Conservation (phyloP, 2,329 filamentous ascomycete species). For the Immersiporthe knoxdaviesiana region DNA sequence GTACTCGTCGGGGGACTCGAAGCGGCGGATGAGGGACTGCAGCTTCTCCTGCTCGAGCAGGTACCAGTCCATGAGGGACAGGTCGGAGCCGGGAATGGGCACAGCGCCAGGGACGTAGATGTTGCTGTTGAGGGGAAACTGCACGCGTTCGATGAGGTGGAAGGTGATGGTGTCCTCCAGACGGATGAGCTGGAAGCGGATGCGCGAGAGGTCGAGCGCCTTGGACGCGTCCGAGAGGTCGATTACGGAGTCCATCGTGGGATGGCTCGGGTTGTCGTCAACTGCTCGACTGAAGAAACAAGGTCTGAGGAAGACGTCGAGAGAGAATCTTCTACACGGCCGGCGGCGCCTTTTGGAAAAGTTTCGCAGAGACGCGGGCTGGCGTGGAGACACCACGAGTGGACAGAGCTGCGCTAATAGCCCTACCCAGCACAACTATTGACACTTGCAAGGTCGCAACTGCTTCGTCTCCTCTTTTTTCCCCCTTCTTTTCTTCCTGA, state of each 20-base stretch:
- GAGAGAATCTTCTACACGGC: background rate
- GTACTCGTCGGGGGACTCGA: conserved; percentile 95
- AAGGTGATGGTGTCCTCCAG: conserved; percentile 98
- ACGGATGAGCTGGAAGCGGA: conserved; percentile 91
- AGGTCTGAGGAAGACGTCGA: background rate
- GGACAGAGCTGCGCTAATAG: background rate
- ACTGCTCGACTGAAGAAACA: background rate
- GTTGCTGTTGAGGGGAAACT: conserved; percentile 88
- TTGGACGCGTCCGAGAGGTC: conserved; percentile 83
- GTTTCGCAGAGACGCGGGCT: background rate
- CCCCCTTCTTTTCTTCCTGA: too few relatives aligned
- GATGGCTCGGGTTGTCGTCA: background rate
- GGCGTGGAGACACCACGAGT: background rate
- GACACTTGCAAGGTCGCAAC: background rate
- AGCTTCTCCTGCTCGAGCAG: conserved; percentile 86
- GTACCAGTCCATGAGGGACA: conserved; percentile 94
- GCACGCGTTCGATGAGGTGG: conserved; percentile 95
- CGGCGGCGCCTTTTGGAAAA: background rate
- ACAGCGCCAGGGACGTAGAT: conserved; percentile 86
- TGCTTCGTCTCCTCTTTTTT: background rate
- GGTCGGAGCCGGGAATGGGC: conserved; percentile 69
- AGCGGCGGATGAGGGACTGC: conserved; percentile 91
- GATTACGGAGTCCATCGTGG: conserved; percentile 85
- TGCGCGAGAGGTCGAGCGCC: conserved; percentile 87
- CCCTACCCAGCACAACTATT: background rate